A percentile compares a stretch with the other conserved stretches of the same genome.
Conservation (phyloP, 2,329 filamentous ascomycete genomes). For the Colletotrichum liaoningense region DNA sequence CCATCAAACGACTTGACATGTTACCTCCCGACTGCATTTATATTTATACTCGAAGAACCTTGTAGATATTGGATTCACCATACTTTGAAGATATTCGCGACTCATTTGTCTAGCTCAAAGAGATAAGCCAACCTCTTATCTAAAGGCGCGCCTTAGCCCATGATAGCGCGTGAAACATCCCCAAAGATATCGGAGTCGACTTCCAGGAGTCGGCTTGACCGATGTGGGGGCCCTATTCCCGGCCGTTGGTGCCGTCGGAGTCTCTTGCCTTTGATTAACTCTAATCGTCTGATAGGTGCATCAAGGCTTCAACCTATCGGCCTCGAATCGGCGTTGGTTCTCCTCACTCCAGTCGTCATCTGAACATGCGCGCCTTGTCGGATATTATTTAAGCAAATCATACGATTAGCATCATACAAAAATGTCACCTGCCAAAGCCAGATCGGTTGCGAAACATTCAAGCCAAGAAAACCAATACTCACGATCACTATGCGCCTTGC, state of each 20-base stretch:
- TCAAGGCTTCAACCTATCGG: neutral
- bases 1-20: neutral
- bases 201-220: neutral
- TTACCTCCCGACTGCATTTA: neutral
- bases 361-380: neutral
- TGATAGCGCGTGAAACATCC: neutral
- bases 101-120: neutral
- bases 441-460: neutral
- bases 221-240: conserved; percentile 2
- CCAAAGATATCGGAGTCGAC: conserved; percentile 8
- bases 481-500: neutral
- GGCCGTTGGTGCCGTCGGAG: neutral
- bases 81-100: neutral
- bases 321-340: neutral
- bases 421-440: neutral
- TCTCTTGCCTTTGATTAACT: neutral
- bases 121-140: conserved; percentile 5
- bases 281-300: neutral
- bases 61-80: neutral
- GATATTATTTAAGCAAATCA: neutral
- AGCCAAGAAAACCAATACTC: neutral
- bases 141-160: neutral
- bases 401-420: neutral
- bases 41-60: neutral
- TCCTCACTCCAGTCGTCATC: neutral